Base-by-base conservation (phyloP, 139 green algal genomes). In the Pleodorina starrii region DNA sequence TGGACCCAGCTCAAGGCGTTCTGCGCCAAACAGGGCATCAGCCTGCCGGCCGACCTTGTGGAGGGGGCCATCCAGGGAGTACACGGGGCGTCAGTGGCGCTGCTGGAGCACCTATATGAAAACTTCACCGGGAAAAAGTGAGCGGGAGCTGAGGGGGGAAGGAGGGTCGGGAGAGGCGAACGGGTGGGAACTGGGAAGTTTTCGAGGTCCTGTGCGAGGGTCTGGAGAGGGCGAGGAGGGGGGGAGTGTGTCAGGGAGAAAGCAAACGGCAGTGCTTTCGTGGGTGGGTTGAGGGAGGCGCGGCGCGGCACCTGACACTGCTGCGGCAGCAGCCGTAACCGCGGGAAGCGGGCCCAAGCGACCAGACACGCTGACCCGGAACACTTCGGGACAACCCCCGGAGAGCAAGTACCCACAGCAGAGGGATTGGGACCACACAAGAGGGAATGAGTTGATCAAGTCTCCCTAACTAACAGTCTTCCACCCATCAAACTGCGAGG, bases 81-180 rank as follows among this genome's bases (percentile, higher is more conserved):
- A 36, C 92, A 94, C 76, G 92, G 92, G 19, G 91, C 91, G 69
- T 90, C 86, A 17, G 72, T 88, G 0, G 79, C 89, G 21, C 42
- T 96, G 48, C 66, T 96, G 79, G 94, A 96, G 85, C 77, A 91
- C 50, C 84, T 96, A 69, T 95, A 95, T 73, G 86, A 94, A 44
- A 23, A 71, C 29, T 93, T 95, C 88, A 96, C 91, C 2, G 89
- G 92, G 44, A 95, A 95, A 68, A 96, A 95, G 93, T 96, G 73
- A 93, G 91, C 12, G 59, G 59, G 59, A n/a, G 23, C 14, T 60
- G 50, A 60, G 17, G 17, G 50, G 50, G 50, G 17, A 14, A 17
- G 50, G 17, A 60, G 14, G 50, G 50, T 17, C 50, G 14, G 14
- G 50, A 60, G 14, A 17, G 50, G 50, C 50, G 17, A 17, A 60